These are phyloP conservation scores for Fomitopsis serialis DNA, from an alignment of 768 basidiomycete genomes.

Conservation along the genomic window DNA sequence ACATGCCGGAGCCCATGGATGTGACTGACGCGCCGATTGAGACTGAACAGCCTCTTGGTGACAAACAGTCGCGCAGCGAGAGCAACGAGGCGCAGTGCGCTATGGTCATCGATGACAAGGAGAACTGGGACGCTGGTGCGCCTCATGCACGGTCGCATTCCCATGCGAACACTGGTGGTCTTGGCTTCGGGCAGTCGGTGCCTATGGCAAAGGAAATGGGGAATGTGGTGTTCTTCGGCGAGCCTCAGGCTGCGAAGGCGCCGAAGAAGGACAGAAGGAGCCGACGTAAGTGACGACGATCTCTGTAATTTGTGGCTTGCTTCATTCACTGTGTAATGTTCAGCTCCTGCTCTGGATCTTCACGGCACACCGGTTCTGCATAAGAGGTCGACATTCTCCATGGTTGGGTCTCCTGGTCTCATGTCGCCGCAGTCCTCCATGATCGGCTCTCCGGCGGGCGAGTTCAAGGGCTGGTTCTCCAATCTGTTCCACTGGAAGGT, in stretches of 20 bases:
- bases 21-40: conserved; percentile 1
- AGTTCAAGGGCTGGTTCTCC: conserved; percentile 92
- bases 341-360: conserved; percentile 57
- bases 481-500: conserved; percentile 92
- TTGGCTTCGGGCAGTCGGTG: conserved; percentile 28
- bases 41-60: conserved; percentile 1
- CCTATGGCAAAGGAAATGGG: conserved; percentile 45
- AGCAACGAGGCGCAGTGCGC: background rate
- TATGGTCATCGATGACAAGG: conserved; percentile 28
- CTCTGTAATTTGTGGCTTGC: background rate
- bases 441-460: conserved; percentile 65
- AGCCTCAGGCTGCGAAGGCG: conserved; percentile 23
- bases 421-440: conserved; percentile 32
- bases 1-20: conserved; percentile 5
- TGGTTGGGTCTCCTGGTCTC: conserved; percentile 44
- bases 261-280: conserved; percentile 46
- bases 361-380: conserved; percentile 30
- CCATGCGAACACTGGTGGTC: conserved; percentile 21
- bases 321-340: conserved; percentile 6
- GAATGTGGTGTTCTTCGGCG: conserved; percentile 36
- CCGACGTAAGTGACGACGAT: conserved; percentile 40
- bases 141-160: conserved; percentile 17
- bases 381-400: conserved; percentile 40
- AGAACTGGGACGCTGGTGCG: conserved; percentile 28
- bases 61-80: conserved; percentile 8